A percentile compares a stretch with the other conserved stretches of the same genome.
Conservation (phyloP, 768 basidiomycete genomes). For the Lentinula detonsa region DNA sequence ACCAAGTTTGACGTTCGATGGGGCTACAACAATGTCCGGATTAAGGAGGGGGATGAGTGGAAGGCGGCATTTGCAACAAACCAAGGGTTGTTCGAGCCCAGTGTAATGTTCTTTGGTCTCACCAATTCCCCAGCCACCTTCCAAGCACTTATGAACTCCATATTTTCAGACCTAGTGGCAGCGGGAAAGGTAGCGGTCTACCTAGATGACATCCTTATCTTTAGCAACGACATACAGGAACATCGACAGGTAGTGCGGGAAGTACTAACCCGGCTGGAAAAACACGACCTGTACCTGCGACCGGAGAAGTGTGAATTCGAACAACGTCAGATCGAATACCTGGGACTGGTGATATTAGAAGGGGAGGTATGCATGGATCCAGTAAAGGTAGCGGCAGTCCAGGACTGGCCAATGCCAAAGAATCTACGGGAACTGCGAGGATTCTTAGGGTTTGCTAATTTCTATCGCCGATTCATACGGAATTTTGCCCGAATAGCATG, state of each 20-base stretch:
- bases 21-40: slow-evolving; percentile 34
- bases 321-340: too few species aligned
- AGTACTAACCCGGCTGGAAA: slow-evolving; percentile 9
- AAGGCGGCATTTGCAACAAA: slow-evolving; percentile 36
- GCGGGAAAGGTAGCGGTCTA: slow-evolving; percentile 17
- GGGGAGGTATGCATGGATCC: background rate
- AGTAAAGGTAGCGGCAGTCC: background rate
- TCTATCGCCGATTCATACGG: slow-evolving; percentile 14
- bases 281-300: too few species aligned
- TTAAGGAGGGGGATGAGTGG: slow-evolving; percentile 35
- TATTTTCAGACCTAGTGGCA: too few species aligned
- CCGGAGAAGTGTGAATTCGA: too few species aligned
- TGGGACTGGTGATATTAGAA: too few species aligned
- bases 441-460: slow-evolving; percentile 25
- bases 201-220: slow-evolving; percentile 25
- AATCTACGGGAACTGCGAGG: slow-evolving; percentile 18
- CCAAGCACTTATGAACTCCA: too few species aligned
- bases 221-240: slow-evolving; percentile 1
- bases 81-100: slow-evolving; percentile 27
- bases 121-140: too few species aligned
- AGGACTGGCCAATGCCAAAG: slow-evolving; percentile 20
- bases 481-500: slow-evolving; percentile 12
- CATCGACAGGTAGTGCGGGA: slow-evolving; percentile 9
- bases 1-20: too few species aligned
- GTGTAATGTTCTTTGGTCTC: too few species aligned